Evolutionary conservation across 805 yeast species (phyloP).

Genomic region (Sugiyamaella americana): DNA sequence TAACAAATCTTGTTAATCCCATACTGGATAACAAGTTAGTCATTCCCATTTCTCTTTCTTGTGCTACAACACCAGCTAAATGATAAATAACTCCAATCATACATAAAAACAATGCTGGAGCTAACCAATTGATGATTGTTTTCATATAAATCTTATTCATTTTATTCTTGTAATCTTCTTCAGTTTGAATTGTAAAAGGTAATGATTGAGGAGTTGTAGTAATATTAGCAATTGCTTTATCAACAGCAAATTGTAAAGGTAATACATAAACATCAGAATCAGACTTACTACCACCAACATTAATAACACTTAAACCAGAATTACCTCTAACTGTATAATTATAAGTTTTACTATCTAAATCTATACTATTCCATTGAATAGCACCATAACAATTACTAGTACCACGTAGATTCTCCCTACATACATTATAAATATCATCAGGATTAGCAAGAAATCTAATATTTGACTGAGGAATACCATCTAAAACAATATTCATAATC

Average conservation of each 20-base stretch:
- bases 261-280: constrained; percentile 28
- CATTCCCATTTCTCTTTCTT: constrained; percentile 31
- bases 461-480: constrained; percentile 28
- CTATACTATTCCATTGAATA: constrained; percentile 31
- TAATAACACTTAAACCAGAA: constrained; percentile 26
- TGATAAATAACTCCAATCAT: constrained; percentile 35
- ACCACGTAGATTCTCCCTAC: constrained; percentile 31
- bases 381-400: constrained; percentile 32
- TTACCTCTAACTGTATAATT: constrained; percentile 34
- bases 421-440: constrained; percentile 23
- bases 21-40: constrained; percentile 28
- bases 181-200: constrained; percentile 29
- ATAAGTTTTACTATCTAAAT: constrained; percentile 22
- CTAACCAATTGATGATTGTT: constrained; percentile 26
- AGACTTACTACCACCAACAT: constrained; percentile 25
- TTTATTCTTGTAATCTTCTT: constrained; percentile 23
- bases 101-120: constrained; percentile 32
- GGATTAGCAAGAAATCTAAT: constrained; percentile 22
- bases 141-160: constrained; percentile 26
- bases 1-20: constrained; percentile 28
- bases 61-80: constrained; percentile 30
- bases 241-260: constrained; percentile 34
- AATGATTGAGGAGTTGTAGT: constrained; percentile 26
- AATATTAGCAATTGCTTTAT: constrained; percentile 27
- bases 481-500: constrained; percentile 27